Conservation (phyloP, 768 basidiomycete species). For the Mycena venus region DNA sequence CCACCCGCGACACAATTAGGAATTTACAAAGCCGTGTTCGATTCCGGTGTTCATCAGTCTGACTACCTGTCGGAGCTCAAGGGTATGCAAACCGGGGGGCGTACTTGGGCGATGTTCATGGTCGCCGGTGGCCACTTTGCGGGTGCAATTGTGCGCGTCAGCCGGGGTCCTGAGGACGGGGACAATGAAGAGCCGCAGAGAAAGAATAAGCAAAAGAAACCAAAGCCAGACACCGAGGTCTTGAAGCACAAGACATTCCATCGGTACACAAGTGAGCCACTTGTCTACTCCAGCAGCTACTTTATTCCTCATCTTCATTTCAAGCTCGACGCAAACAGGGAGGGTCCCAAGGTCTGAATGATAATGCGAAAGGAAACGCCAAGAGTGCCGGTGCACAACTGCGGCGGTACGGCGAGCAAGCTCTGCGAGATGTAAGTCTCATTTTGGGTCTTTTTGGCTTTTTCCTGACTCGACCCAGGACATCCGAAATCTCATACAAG, state of each 20-base stretch:
- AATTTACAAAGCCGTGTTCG: conserved; percentile 82
- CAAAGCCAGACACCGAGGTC: conserved; percentile 85
- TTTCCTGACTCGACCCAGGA: conserved; percentile 67
- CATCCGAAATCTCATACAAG: conserved; percentile 83
- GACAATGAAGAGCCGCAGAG: conserved; percentile 53
- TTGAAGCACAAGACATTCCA: conserved; percentile 96
- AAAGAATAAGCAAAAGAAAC: conserved; percentile 70
- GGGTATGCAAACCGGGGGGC: conserved; percentile 74
- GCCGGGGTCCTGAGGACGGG: conserved; percentile 61
- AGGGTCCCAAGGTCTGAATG: conserved; percentile 92
- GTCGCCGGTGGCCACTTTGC: conserved; percentile 98
- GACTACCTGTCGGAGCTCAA: conserved; percentile 73
- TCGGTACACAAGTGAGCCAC: conserved; percentile 93
- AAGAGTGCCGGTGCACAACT: conserved; percentile 95
- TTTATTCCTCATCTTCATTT: conserved; percentile 12
- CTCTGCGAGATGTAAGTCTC: conserved; percentile 83
- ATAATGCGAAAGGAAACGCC: conserved; percentile 93
- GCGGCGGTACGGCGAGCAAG: conserved; percentile 95
- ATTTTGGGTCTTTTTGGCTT: not conserved
- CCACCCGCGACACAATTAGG: conserved; percentile 91
- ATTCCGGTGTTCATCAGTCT: conserved; percentile 53
- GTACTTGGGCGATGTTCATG: conserved; percentile 97
- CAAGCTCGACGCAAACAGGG: conserved; percentile 97
- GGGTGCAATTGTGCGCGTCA: conserved; percentile 86
- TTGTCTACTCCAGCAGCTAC: not conserved